Evolutionary conservation across 208 protist species (phyloP).

Genomic region (Trypanosoma theileri): DNA sequence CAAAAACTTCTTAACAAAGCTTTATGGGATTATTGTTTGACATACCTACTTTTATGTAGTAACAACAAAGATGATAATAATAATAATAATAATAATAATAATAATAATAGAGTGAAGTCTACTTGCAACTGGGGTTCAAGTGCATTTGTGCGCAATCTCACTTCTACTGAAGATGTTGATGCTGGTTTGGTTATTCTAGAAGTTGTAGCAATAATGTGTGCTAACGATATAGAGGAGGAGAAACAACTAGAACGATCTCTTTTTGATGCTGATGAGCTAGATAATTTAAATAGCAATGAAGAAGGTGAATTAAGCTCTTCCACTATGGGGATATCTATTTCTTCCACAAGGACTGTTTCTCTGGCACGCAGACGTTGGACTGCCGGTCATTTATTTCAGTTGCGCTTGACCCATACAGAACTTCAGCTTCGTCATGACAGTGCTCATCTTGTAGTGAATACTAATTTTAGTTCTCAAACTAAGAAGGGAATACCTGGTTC

Average conservation of each 20-base stretch:
- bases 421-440: slow-evolving; percentile 13
- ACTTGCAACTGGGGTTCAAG: slow-evolving; percentile 1
- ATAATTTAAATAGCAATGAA: neutral
- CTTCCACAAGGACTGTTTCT: neutral
- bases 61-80: neutral
- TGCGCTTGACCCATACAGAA: neutral
- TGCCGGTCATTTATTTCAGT: slow-evolving; percentile 18
- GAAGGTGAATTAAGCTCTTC: neutral
- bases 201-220: slow-evolving; percentile 5
- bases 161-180: neutral
- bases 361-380: slow-evolving; percentile 9
- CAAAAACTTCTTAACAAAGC: slow-evolving; percentile 9
- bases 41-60: slow-evolving; percentile 1
- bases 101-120: neutral
- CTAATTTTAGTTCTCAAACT: neutral
- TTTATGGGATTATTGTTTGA: neutral
- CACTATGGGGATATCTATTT: neutral
- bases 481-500: neutral
- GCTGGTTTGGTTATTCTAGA: slow-evolving; percentile 7
- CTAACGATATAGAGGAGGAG: neutral
- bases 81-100: neutral
- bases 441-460: slow-evolving; percentile 10
- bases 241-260: neutral
- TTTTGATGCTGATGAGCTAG: slow-evolving; percentile 5
- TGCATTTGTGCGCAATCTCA: slow-evolving; percentile 9